phyloP scores from a whole-genome alignment of 2,329 filamentous ascomycete genomes.

The Ophiostoma sp. region DNA sequence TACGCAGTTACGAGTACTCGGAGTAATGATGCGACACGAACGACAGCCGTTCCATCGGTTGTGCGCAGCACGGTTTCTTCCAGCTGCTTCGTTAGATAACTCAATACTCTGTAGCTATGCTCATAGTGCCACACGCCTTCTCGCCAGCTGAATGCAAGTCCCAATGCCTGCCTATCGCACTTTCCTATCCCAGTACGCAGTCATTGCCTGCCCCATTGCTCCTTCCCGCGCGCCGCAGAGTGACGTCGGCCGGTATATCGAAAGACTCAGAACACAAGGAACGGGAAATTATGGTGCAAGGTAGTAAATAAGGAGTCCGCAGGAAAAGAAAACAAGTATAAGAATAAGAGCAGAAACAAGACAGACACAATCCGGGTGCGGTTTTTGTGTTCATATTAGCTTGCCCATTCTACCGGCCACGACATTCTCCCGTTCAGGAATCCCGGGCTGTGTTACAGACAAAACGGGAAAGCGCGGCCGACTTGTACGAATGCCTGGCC shows the following conservation, averaged over 20 bases:
- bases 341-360: too few relatives aligned
- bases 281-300: not conserved
- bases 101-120: too few relatives aligned
- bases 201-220: not conserved
- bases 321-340: not conserved
- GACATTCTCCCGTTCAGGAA: not conserved
- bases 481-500: slow-evolving; percentile 7
- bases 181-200: not conserved
- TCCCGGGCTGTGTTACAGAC: slow-evolving; percentile 12
- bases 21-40: not conserved
- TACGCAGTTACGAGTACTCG: not conserved
- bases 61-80: not conserved
- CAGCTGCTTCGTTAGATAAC: too few relatives aligned
- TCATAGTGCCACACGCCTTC: too few relatives aligned
- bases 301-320: not conserved
- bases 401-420: slow-evolving; percentile 2
- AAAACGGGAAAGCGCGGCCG: slow-evolving; percentile 19
- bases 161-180: not conserved
- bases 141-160: not conserved
- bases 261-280: slow-evolving; percentile 7
- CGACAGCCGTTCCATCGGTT: not conserved
- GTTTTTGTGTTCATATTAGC: not conserved
- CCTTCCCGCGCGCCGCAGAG: slow-evolving; percentile 1
- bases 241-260: slow-evolving; percentile 1
- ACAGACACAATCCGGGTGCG: not conserved